Percentiles rank a stretch among this genome's conserved stretches.
phyloP scores from a whole-genome alignment of 2,329 filamentous ascomycete genomes.

The Hymenoscyphus occultus region DNA sequence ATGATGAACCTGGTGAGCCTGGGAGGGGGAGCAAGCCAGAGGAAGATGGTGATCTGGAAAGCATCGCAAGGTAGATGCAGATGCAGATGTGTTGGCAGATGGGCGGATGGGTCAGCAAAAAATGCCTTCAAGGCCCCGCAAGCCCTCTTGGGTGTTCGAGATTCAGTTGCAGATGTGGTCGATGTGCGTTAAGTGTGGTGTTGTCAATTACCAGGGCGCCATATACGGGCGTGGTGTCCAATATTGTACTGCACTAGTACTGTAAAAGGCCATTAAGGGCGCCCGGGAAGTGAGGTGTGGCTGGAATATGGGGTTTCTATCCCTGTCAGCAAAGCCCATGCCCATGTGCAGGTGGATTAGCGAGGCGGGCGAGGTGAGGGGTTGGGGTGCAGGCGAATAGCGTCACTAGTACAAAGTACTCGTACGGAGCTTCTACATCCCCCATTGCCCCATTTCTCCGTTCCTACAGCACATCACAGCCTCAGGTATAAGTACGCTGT shows the following conservation, averaged over 20 bases:
- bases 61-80: not conserved
- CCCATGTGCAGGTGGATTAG: too few relatives aligned
- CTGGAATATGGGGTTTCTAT: too few relatives aligned
- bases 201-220: not conserved
- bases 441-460: too few relatives aligned
- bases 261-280: too few relatives aligned
- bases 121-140: not conserved
- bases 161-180: not conserved
- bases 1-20: slow-evolving; percentile 61
- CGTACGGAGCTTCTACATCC: too few relatives aligned
- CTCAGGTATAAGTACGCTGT: not conserved
- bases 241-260: too few relatives aligned
- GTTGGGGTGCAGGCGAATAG: too few relatives aligned
- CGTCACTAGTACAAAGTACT: too few relatives aligned
- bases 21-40: slow-evolving; percentile 52
- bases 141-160: not conserved
- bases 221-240: not conserved
- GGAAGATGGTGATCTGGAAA: slow-evolving; percentile 26
- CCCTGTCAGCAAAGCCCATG: too few relatives aligned
- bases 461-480: too few relatives aligned
- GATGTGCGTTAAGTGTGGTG: not conserved
- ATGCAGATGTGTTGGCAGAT: not conserved
- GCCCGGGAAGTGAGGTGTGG: too few relatives aligned
- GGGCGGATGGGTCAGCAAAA: not conserved
- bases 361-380: too few relatives aligned